A percentile compares a stretch with the other conserved stretches of the same genome.
These are phyloP conservation scores for Penicillium sp. DNA, from an alignment of 2,329 filamentous ascomycete genomes.

Conservation along the genomic window DNA sequence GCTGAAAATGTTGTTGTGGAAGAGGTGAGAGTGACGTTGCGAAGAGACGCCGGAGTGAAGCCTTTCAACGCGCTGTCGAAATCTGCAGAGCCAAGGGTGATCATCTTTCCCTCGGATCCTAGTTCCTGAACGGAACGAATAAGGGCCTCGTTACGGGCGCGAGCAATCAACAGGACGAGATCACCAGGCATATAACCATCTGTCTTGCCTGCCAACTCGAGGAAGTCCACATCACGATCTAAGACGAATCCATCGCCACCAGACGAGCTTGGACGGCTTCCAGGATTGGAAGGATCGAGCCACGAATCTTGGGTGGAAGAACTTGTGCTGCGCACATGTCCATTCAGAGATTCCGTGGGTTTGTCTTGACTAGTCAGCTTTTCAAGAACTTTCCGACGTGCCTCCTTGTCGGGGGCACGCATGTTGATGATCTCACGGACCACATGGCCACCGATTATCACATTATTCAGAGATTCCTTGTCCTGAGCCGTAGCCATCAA, in stretches of 20 bases:
- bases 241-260: slow-evolving; percentile 69
- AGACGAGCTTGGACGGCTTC: slow-evolving; percentile 52
- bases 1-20: slow-evolving; percentile 91
- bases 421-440: slow-evolving; percentile 88
- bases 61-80: slow-evolving; percentile 85
- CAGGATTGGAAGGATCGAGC: slow-evolving; percentile 73
- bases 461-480: slow-evolving; percentile 89
- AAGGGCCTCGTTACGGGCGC: slow-evolving; percentile 88
- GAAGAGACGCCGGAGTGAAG: slow-evolving; percentile 91
- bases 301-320: slow-evolving; percentile 63
- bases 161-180: slow-evolving; percentile 79
- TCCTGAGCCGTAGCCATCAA: slow-evolving; percentile 88
- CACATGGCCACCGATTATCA: slow-evolving; percentile 88
- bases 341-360: slow-evolving; percentile 45
- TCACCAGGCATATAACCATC: slow-evolving; percentile 99
- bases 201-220: slow-evolving; percentile 90
- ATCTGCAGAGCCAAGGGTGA: slow-evolving; percentile 73
- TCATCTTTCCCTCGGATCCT: slow-evolving; percentile 54
- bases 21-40: slow-evolving; percentile 91
- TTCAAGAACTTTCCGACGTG: slow-evolving; percentile 80
- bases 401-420: slow-evolving; percentile 91
- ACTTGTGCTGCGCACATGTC: slow-evolving; percentile 40
- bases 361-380: slow-evolving; percentile 65
- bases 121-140: slow-evolving; percentile 74
- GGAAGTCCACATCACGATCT: slow-evolving; percentile 79